Conservation (phyloP, 768 basidiomycete species). For the Fomitopsis serialis region DNA sequence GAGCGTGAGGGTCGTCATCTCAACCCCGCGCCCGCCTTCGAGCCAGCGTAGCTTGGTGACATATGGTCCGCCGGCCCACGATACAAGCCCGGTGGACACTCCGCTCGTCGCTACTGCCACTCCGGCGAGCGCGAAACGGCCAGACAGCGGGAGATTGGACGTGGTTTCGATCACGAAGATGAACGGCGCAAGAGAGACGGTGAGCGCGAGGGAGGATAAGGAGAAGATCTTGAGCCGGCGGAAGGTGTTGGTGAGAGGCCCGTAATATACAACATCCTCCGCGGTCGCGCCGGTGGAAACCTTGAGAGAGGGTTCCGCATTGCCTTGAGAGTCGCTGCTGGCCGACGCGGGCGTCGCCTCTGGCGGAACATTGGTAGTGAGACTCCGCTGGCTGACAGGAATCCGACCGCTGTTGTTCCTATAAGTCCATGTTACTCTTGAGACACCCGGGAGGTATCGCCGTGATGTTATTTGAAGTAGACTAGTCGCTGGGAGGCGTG, state of each 20-base stretch:
- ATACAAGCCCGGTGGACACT: slow-evolving; percentile 69
- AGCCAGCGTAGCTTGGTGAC: slow-evolving; percentile 57
- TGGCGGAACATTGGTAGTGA: not conserved
- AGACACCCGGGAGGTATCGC: not conserved
- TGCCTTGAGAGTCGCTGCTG: not conserved
- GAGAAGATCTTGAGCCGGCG: slow-evolving; percentile 80
- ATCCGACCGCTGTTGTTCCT: not conserved
- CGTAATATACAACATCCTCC: slow-evolving; percentile 43
- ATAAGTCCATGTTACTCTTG: not conserved
- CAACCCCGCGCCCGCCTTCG: slow-evolving; percentile 35
- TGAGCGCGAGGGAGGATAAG: slow-evolving; percentile 67
- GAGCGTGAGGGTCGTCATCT: slow-evolving; percentile 66
- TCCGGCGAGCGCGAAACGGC: slow-evolving; percentile 59
- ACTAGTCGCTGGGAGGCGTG: not conserved
- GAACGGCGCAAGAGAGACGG: slow-evolving; percentile 67
- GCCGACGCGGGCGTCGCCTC: not conserved
- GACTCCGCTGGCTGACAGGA: not conserved
- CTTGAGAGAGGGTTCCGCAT: not conserved
- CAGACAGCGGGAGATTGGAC: slow-evolving; percentile 64
- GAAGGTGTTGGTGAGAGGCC: slow-evolving; percentile 70
- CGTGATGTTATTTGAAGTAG: not conserved
- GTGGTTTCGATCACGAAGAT: slow-evolving; percentile 67
- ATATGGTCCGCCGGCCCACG: slow-evolving; percentile 71
- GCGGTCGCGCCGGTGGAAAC: not conserved
- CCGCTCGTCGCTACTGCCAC: slow-evolving; percentile 71